A percentile compares a stretch with the other conserved stretches of the same genome.
Evolutionary conservation across 2,329 filamentous ascomycete species (phyloP).

Genomic region (Allantophomopsis cytisporea): DNA sequence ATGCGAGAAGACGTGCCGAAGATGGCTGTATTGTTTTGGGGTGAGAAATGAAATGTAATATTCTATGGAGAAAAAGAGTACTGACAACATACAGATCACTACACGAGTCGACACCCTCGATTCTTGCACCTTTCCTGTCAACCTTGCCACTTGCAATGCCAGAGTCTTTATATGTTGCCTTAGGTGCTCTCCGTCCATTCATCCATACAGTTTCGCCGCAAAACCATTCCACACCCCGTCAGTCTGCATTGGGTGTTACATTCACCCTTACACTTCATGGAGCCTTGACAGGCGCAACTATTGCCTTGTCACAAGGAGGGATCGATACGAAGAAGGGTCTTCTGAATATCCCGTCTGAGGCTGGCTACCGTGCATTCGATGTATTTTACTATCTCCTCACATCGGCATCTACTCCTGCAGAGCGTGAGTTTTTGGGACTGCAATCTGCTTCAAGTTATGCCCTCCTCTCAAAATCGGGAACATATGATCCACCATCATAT

Average conservation of each 20-base stretch:
- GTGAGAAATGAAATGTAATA: constrained; percentile 33
- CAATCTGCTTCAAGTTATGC: constrained; percentile 65
- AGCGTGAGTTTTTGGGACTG: constrained; percentile 77
- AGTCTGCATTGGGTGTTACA: constrained; percentile 68
- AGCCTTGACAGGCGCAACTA: constrained; percentile 58
- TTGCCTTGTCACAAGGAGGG: constrained; percentile 75
- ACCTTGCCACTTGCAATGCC: constrained; percentile 73
- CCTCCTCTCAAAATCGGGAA: constrained; percentile 70
- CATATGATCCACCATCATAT: constrained; percentile 76
- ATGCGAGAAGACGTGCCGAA: constrained; percentile 85
- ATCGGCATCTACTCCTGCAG: constrained; percentile 76
- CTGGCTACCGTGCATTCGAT: constrained; percentile 85
- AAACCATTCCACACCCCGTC: constrained; percentile 72
- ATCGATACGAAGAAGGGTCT: constrained; percentile 75
- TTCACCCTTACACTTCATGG: constrained; percentile 74
- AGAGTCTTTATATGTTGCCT: constrained; percentile 58
- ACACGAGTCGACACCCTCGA: constrained; percentile 75
- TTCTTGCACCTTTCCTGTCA: constrained; percentile 69
- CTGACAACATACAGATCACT: constrained; percentile 48
- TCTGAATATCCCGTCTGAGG: constrained; percentile 63
- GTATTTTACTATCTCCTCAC: constrained; percentile 96
- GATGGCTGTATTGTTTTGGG: constrained; percentile 86
- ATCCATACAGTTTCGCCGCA: constrained; percentile 75
- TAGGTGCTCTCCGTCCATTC: constrained; percentile 77
- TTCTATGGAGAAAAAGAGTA: not conserved